Evolutionary conservation across 2,329 filamentous ascomycete genomes (phyloP).

Genomic region (Ophiosphaerella korrae): DNA sequence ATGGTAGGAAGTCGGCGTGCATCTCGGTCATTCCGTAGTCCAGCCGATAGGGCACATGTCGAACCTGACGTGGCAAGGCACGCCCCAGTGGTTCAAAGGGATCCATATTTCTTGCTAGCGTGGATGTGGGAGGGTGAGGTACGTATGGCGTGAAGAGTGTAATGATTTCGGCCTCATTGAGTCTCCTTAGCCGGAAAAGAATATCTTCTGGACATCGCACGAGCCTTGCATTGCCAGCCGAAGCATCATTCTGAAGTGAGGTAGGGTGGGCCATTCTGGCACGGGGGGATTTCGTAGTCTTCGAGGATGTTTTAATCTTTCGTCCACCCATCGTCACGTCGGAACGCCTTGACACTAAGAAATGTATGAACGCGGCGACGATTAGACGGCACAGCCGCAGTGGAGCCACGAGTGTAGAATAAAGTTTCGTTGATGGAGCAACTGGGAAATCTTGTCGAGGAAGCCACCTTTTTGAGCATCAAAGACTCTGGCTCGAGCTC

Average conservation of each 20-base stretch:
- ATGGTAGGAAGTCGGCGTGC: slow-evolving; percentile 66
- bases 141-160: slow-evolving; percentile 61
- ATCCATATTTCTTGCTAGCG: slow-evolving; percentile 57
- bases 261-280: slow-evolving; percentile 23
- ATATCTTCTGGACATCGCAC: slow-evolving; percentile 32
- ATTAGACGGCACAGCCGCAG: not conserved
- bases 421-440: too few species aligned
- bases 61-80: slow-evolving; percentile 65
- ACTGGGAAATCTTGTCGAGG: not conserved
- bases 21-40: slow-evolving; percentile 66
- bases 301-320: slow-evolving; percentile 22
- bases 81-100: slow-evolving; percentile 75
- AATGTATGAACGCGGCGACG: slow-evolving; percentile 3
- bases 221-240: slow-evolving; percentile 23
- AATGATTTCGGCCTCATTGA: slow-evolving; percentile 48
- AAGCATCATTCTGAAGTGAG: slow-evolving; percentile 19
- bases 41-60: slow-evolving; percentile 74
- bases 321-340: slow-evolving; percentile 29
- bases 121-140: slow-evolving; percentile 47
- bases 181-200: slow-evolving; percentile 35
- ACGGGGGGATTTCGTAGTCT: slow-evolving; percentile 11
- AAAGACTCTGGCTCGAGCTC: slow-evolving; percentile 7
- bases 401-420: too few species aligned
- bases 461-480: slow-evolving; percentile 7
- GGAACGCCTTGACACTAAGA: not conserved